phyloP scores from a whole-genome alignment of 495 filamentous ascomycete genomes.

The Physcia stellaris region DNA sequence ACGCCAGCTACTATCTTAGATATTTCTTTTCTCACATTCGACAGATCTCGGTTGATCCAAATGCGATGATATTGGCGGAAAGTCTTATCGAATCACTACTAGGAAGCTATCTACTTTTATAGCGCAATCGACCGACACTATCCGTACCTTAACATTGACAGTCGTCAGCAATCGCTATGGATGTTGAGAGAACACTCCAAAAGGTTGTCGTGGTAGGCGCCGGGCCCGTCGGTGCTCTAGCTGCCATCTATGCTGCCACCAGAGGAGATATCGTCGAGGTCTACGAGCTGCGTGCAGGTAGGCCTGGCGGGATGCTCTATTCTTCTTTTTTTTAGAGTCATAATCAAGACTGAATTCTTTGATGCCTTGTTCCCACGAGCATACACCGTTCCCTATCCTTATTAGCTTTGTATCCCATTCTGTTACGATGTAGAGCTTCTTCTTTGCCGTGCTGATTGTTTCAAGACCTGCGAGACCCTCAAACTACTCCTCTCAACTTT shows the following conservation, averaged over 20 bases:
- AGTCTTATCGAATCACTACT: too few species aligned
- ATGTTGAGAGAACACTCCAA: conserved; percentile 22
- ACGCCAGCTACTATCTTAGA: too few species aligned
- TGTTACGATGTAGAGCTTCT: not conserved
- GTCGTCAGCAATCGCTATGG: conserved; percentile 5
- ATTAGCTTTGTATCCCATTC: not conserved
- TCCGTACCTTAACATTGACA: not conserved
- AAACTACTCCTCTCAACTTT: conserved; percentile 82
- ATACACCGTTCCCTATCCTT: not conserved
- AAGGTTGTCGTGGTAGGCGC: conserved; percentile 81
- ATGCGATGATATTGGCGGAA: too few species aligned
- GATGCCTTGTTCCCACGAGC: not conserved
- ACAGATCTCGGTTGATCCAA: too few species aligned
- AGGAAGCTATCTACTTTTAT: too few species aligned
- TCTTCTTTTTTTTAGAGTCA: not conserved
- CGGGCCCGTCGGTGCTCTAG: conserved; percentile 83
- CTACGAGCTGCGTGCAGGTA: conserved; percentile 87
- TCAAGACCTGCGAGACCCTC: conserved; percentile 72
- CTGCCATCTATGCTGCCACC: conserved; percentile 81
- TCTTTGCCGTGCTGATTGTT: not conserved
- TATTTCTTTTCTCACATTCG: too few species aligned
- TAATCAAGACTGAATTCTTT: not conserved
- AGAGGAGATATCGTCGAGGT: conserved; percentile 82
- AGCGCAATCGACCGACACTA: too few species aligned
- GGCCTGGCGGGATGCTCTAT: conserved; percentile 18